phyloP scores from a whole-genome alignment of 2,329 filamentous ascomycete species.

The Diaporthe eres region DNA sequence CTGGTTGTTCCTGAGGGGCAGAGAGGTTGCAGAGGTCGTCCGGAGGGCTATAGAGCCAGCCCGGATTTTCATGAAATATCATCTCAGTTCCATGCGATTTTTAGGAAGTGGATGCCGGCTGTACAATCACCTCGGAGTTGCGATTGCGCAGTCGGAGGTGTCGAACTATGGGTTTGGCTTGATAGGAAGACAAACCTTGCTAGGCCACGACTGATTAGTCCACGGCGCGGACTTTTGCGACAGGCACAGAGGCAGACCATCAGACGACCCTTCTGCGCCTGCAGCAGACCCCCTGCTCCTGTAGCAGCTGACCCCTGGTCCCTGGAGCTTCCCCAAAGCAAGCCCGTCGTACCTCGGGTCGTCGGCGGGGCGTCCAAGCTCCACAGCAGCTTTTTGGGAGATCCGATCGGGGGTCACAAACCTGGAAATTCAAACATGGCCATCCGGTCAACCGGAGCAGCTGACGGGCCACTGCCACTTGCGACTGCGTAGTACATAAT shows the following conservation, averaged over 20 bases:
- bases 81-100: too few relatives aligned
- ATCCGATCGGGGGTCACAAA: conserved; percentile 30
- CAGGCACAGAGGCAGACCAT: conserved; percentile 3
- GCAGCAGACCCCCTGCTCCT: background rate
- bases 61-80: too few relatives aligned
- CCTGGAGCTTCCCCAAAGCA: conserved; percentile 26
- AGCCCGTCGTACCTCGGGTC: conserved; percentile 14
- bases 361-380: conserved; percentile 29
- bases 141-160: conserved; percentile 4
- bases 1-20: too few relatives aligned
- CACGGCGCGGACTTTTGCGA: conserved; percentile 9
- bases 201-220: background rate
- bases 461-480: background rate
- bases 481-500: conserved; percentile 16
- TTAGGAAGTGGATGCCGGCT: background rate
- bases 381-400: conserved; percentile 27
- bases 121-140: background rate
- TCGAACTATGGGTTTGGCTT: background rate
- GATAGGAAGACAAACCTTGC: background rate
- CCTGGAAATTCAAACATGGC: conserved; percentile 7
- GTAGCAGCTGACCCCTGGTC: conserved; percentile 17
- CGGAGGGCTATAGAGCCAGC: too few relatives aligned
- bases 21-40: too few relatives aligned
- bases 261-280: background rate
- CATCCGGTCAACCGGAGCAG: conserved; percentile 30